Base-by-base conservation (phyloP, 495 filamentous ascomycete species). In the Talaromyces thailandensis region DNA sequence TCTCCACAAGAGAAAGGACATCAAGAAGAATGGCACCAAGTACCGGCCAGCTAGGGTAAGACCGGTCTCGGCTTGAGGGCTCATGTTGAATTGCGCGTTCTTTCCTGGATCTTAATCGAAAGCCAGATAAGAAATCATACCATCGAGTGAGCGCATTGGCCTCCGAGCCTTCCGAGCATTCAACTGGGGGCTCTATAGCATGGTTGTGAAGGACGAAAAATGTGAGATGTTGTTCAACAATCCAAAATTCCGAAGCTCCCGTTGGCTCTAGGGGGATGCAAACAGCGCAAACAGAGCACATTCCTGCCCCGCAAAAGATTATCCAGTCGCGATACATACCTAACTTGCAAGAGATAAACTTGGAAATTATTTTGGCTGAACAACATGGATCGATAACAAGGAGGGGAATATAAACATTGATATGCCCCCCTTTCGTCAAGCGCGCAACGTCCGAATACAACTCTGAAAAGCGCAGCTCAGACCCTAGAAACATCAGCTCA, bases 21-120 rank as follows among this genome's bases (percentile, higher is more conserved):
- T 57, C 31, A 80, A 63, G 7, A 68, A 69, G 62, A 80, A 80
- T 12, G 77, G 77, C 24, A 80, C 68, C 5, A 70, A 66, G 62
- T 77, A 78, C 55, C 77, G 75, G 60, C 75, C 75, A 40, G 75
- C 70, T 48, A 74, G 71, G 56, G 72, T 74, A 61, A 77, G 66
- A 57, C 71, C 65, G 24, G 76, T 78, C 59, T 74, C 70, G 14
- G 67, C 58, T 62, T 68, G 64, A 28, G 70, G 65, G 64, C 64
- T 74, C 77, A 80, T 80, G 66, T 62, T 40, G 14, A 8, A 26
- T 53, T 53, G 28, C 35, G 18, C 29, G 55, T 57, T 57, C 16
- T 26, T 23, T 28, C 51, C 51, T 25, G 12, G 23, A 26, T 28
- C 35, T 8, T 6, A 11, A 21, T 57, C 23, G 14, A 21, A 6